phyloP scores from a whole-genome alignment of 1,284 basidiomycete genomes.

The Cystobasidium sp. region DNA sequence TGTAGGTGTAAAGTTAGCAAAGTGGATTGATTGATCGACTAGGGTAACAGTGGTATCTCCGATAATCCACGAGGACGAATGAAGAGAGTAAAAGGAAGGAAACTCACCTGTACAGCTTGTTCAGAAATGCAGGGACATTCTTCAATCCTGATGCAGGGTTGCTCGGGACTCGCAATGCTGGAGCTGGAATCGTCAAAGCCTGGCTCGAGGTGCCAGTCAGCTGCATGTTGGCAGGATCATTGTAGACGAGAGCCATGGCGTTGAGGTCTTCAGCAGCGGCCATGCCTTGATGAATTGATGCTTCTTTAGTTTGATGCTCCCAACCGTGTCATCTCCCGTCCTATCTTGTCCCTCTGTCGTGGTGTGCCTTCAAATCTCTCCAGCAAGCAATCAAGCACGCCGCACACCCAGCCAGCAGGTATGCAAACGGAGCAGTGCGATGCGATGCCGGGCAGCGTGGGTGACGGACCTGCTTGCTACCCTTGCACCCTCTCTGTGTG shows the following conservation, averaged over 20 bases:
- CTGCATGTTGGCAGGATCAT: constrained; percentile 29
- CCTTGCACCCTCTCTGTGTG: neutral
- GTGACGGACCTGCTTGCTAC: too few species aligned
- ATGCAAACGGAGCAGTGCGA: too few species aligned
- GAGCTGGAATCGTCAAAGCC: constrained; percentile 18
- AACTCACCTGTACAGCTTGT: constrained; percentile 84
- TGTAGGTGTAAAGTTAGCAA: neutral
- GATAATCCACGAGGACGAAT: neutral
- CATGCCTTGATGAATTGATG: neutral
- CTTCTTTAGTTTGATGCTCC: neutral
- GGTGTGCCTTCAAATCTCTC: too few species aligned
- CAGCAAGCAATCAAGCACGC: too few species aligned
- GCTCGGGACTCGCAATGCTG: neutral
- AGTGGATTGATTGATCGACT: neutral
- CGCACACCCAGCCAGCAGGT: too few species aligned
- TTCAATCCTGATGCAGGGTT: constrained; percentile 15
- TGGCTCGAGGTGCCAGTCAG: constrained; percentile 25
- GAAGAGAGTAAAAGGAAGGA: neutral
- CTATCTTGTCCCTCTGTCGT: neutral
- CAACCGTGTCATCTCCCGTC: neutral
- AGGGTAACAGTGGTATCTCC: neutral
- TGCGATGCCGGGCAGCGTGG: too few species aligned
- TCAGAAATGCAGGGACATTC: constrained; percentile 74
- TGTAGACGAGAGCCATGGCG: constrained; percentile 31
- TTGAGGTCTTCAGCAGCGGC: constrained; percentile 12